A percentile compares a stretch with the other conserved stretches of the same genome.
Evolutionary conservation across 2,329 filamentous ascomycete genomes (phyloP).

Genomic region (Fusarium lyarnte): DNA sequence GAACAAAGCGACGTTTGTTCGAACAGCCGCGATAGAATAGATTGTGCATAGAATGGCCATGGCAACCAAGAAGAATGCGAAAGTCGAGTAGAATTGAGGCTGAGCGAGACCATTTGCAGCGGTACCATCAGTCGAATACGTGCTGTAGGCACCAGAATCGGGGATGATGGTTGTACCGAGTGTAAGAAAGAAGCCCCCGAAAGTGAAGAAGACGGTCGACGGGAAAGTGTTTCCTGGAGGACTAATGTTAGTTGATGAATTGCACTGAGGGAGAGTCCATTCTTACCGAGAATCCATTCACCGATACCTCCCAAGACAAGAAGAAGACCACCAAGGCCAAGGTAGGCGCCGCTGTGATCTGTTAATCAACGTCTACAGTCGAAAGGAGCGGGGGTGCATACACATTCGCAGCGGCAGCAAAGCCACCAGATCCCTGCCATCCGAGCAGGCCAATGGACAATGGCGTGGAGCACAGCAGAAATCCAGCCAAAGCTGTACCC

Average conservation of each 20-base stretch:
- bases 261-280: rapidly evolving
- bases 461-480: slow-evolving; percentile 45
- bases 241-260: neutral
- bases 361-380: neutral
- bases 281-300: slow-evolving; percentile 58
- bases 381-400: neutral
- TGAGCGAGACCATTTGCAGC: slow-evolving; percentile 52
- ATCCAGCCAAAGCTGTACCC: slow-evolving; percentile 42
- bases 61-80: slow-evolving; percentile 67
- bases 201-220: slow-evolving; percentile 60
- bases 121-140: slow-evolving; percentile 46
- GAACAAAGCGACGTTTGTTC: slow-evolving; percentile 70
- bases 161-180: slow-evolving; percentile 61
- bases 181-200: slow-evolving; percentile 61
- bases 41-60: slow-evolving; percentile 70
- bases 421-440: slow-evolving; percentile 46
- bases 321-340: slow-evolving; percentile 58
- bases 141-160: slow-evolving; percentile 55
- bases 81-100: slow-evolving; percentile 58
- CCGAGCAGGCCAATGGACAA: slow-evolving; percentile 43
- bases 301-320: slow-evolving; percentile 58
- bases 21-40: slow-evolving; percentile 70
- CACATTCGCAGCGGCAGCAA: slow-evolving; percentile 46
- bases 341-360: slow-evolving; percentile 47
- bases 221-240: slow-evolving; percentile 60